These are phyloP conservation scores for Crithidia fasciculata DNA, from an alignment of 208 protist genomes.

Conservation along the genomic window DNA sequence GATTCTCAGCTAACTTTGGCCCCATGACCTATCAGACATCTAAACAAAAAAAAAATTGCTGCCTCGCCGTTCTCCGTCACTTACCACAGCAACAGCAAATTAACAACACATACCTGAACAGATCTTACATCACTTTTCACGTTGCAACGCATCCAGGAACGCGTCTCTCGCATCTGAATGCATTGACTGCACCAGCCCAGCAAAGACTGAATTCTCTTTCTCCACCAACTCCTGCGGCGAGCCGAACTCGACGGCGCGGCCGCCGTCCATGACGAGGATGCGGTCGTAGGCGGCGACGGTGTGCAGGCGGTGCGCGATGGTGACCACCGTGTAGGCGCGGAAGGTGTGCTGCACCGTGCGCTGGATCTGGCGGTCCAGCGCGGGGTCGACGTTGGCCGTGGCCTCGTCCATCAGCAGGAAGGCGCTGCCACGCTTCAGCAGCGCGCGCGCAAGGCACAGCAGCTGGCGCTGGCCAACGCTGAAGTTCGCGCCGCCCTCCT, in stretches of 20 bases:
- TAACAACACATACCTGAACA: neutral
- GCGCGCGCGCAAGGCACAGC: conserved; percentile 68
- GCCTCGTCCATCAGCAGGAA: conserved; percentile 86
- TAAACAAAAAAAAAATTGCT: too few species aligned
- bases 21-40: too few species aligned
- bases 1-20: too few species aligned
- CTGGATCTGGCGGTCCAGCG: conserved; percentile 64
- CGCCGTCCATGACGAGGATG: conserved; percentile 69
- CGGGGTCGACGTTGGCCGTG: conserved; percentile 67
- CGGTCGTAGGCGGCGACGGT: conserved; percentile 69
- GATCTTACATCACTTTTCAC: too few species aligned
- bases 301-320: conserved; percentile 75
- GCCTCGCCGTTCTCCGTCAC: too few species aligned
- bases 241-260: conserved; percentile 28
- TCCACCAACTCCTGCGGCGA: conserved; percentile 18
- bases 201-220: neutral
- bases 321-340: conserved; percentile 59
- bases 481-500: conserved; percentile 71
- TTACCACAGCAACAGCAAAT: too few species aligned
- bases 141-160: neutral
- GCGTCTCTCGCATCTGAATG: neutral
- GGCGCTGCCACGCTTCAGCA: conserved; percentile 52
- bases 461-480: conserved; percentile 81
- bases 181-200: conserved; percentile 3
- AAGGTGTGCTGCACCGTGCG: conserved; percentile 53